Evolutionary conservation across 2,329 filamentous ascomycete genomes (phyloP).

Genomic region (Colletotrichum eleusines): DNA sequence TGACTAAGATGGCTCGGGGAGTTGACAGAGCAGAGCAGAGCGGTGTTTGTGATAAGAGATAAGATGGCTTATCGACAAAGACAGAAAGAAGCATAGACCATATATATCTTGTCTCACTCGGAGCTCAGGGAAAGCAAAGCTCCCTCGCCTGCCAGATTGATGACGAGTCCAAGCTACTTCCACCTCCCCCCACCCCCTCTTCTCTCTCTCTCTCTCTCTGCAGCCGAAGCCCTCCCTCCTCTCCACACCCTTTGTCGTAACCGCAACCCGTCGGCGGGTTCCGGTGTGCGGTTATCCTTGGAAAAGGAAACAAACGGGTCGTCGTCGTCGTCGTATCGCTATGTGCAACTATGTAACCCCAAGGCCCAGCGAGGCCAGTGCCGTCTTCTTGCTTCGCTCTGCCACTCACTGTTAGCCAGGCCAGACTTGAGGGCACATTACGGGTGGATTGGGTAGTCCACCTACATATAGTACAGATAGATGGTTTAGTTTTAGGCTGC

Average conservation of each 20-base stretch:
- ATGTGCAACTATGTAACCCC: not conserved
- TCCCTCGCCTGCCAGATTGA: too few species aligned
- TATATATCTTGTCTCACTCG: too few species aligned
- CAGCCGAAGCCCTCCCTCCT: not conserved
- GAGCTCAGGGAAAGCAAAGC: not conserved
- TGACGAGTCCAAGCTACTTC: not conserved
- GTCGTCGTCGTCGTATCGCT: not conserved
- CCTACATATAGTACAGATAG: not conserved
- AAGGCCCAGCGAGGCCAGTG: not conserved
- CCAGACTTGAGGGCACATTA: not conserved
- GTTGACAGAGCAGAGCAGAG: not conserved
- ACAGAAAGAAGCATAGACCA: not conserved
- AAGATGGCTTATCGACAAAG: not conserved
- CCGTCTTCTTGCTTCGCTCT: not conserved
- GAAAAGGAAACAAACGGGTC: not conserved
- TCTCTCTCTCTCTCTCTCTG: not conserved
- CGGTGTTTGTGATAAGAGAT: not conserved
- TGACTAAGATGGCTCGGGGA: not conserved
- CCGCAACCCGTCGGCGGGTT: not conserved
- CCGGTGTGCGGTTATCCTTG: not conserved
- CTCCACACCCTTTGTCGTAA: too few species aligned
- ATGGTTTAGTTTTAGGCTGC: not conserved
- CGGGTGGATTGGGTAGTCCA: not conserved
- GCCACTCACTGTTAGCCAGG: not conserved
- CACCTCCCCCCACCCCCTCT: not conserved